Conservation (phyloP, 768 basidiomycete genomes). For the Amanita pseudoporphyria region DNA sequence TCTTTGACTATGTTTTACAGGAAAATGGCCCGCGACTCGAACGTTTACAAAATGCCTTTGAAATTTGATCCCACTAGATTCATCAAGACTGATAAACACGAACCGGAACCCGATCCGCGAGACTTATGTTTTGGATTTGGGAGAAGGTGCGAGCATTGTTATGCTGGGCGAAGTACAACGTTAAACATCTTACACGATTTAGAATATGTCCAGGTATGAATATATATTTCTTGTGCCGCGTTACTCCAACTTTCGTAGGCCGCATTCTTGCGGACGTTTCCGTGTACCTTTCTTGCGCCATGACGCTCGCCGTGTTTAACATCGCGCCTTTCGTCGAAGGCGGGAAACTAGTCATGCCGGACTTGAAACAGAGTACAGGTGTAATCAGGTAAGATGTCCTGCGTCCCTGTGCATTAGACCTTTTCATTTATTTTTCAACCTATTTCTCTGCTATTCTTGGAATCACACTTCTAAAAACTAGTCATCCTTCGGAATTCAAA, state of each 20-base stretch:
- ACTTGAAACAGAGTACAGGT: constrained; percentile 32
- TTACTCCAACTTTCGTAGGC: not conserved
- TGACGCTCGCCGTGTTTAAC: constrained; percentile 32
- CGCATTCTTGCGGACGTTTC: constrained; percentile 29
- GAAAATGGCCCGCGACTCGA: constrained; percentile 34
- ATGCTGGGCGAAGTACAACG: too few species aligned
- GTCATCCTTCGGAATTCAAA: constrained; percentile 19
- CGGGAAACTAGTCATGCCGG: constrained; percentile 22
- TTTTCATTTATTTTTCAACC: too few species aligned
- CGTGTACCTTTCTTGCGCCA: constrained; percentile 30
- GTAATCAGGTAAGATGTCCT: constrained; percentile 29
- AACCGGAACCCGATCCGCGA: constrained; percentile 33
- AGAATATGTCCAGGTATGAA: too few species aligned
- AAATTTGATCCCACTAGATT: constrained; percentile 39
- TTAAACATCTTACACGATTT: too few species aligned
- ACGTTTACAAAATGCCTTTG: constrained; percentile 32
- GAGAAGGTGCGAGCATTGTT: constrained; percentile 29
- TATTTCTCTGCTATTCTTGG: not conserved
- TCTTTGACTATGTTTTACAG: constrained; percentile 11
- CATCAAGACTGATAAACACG: constrained; percentile 24
- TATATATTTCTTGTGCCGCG: not conserved
- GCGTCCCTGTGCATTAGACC: too few species aligned
- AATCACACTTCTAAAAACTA: too few species aligned
- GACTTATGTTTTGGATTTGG: constrained; percentile 45
- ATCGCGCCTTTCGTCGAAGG: constrained; percentile 21